Conservation (phyloP, 768 basidiomycete genomes). For the Inosperma sp. region DNA sequence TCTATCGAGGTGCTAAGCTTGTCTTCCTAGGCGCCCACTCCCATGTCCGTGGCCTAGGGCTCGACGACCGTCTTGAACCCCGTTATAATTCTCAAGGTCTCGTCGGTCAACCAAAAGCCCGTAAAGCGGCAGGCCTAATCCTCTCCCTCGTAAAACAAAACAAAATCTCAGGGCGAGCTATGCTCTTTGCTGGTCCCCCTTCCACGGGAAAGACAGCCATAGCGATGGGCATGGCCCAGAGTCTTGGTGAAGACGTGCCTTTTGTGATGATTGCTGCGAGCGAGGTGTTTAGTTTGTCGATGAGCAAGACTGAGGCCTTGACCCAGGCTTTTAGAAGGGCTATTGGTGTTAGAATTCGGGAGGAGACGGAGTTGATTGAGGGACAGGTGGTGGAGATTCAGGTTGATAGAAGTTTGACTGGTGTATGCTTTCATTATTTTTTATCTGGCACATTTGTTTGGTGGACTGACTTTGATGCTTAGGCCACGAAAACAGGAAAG, state of each 20-base stretch:
- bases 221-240: constrained; percentile 91
- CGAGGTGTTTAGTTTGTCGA: constrained; percentile 96
- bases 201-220: constrained; percentile 98
- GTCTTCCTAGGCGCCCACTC: constrained; percentile 81
- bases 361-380: constrained; percentile 95
- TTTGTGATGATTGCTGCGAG: constrained; percentile 98
- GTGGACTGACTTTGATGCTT: constrained; percentile 7
- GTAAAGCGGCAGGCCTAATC: constrained; percentile 96
- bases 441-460: neutral
- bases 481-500: constrained; percentile 98
- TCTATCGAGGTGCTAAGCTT: neutral
- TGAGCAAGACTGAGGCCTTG: constrained; percentile 97
- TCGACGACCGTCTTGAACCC: constrained; percentile 89
- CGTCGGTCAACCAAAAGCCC: constrained; percentile 94
- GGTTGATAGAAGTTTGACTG: constrained; percentile 94
- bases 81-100: constrained; percentile 88
- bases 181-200: constrained; percentile 96
- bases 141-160: constrained; percentile 98
- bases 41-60: constrained; percentile 92
- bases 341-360: constrained; percentile 96
- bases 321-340: constrained; percentile 95
- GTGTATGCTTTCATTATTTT: constrained; percentile 56
- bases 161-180: constrained; percentile 90
- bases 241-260: constrained; percentile 88
- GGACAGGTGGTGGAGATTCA: constrained; percentile 99